phyloP scores from a whole-genome alignment of 2,329 filamentous ascomycete genomes.

The Penicillium occitanis region DNA sequence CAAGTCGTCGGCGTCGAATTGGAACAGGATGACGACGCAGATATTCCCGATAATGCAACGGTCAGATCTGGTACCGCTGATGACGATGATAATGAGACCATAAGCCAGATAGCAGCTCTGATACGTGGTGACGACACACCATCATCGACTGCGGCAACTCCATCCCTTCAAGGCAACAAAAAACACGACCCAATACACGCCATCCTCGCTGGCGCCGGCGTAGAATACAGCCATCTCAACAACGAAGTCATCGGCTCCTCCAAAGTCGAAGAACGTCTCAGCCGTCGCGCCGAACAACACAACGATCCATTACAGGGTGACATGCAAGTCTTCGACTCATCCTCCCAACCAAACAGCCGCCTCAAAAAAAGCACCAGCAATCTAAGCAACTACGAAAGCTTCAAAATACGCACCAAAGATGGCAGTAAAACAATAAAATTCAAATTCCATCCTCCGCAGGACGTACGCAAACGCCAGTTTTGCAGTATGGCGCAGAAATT shows the following conservation, averaged over 20 bases:
- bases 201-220: constrained; percentile 82
- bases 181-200: constrained; percentile 77
- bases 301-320: constrained; percentile 33
- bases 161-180: constrained; percentile 35
- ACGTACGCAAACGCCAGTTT: constrained; percentile 78
- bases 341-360: constrained; percentile 24
- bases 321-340: constrained; percentile 36
- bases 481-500: constrained; percentile 83
- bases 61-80: constrained; percentile 27
- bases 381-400: constrained; percentile 2
- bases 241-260: constrained; percentile 90
- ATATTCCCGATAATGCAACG: constrained; percentile 43
- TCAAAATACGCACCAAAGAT: constrained; percentile 24
- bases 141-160: constrained; percentile 20
- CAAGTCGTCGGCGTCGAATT: constrained; percentile 74
- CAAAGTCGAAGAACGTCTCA: constrained; percentile 85
- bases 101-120: constrained; percentile 69
- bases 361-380: background rate
- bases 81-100: constrained; percentile 63
- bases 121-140: constrained; percentile 50
- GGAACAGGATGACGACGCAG: constrained; percentile 53
- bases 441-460: constrained; percentile 69
- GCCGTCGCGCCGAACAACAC: constrained; percentile 65
- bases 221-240: constrained; percentile 95
- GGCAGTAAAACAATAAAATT: constrained; percentile 52